Evolutionary conservation across 1,139 yeast species (phyloP), one percentile per base, ranked within the genome.

Genomic region (Candida sojae): DNA sequence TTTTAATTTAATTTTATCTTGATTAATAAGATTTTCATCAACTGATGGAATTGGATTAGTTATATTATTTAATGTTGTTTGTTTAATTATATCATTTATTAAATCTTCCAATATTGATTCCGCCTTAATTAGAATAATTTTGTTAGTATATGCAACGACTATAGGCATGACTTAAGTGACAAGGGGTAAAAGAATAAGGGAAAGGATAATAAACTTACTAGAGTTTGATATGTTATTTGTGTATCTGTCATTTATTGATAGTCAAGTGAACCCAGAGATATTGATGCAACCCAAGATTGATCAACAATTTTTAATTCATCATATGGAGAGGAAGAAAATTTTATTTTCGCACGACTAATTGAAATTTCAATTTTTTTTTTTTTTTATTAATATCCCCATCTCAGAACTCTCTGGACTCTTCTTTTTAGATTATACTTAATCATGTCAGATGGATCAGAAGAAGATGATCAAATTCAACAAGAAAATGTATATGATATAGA

Each of bases 1-100:
- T 56, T 75, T 74, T 49, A 74, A 58, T 57, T 73, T 75, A 33
- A 54, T 56, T 55, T 69, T 71, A 46, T 75, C 79, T 52, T 75
- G 76, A 30, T 74, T 72, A 54, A 64, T 74, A 5, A 75, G 73
- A 50, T 75, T 79, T 39, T 61, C 66, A 5, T 56, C 48, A 6
- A 68, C 23, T 58, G 61, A 50, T 7, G 70, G 57, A 32, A 61
- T 54, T 43, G 61, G 61, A 41, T 66, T 61, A 34, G 73, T 61
- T 26, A 69, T 53, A 39, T 60, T 62, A 37, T 58, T 57, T 17
- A 73, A 56, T 5, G 74, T 58, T 49, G 72, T 71, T 44, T 68
- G 70, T 34, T 71, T 63, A 9, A 73, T 64, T 28, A 74, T 56
- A 54, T 66, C 68, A 41, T 61, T 60, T 41, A 75, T 48, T 65